phyloP scores from a whole-genome alignment of 306 rosid species.

The Begonia peltatifolia region DNA sequence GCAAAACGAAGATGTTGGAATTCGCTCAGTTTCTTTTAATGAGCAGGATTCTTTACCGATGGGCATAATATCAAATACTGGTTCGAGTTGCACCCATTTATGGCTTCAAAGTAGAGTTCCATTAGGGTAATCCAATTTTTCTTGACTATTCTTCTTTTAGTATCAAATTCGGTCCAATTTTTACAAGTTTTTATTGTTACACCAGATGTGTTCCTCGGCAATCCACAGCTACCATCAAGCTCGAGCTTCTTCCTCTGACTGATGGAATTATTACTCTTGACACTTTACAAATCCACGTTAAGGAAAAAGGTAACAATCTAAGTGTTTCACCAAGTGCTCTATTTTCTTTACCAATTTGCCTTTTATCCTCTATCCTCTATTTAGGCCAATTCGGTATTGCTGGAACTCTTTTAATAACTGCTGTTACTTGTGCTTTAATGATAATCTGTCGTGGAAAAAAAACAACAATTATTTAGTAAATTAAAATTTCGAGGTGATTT shows the following conservation, averaged over 20 bases:
- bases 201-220: conserved; percentile 70
- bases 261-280: conserved; percentile 81
- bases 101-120: conserved; percentile 99
- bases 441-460: too few relatives aligned
- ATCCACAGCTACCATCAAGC: conserved; percentile 70
- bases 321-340: not conserved
- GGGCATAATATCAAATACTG: conserved; percentile 49
- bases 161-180: conserved; percentile 8
- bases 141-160: not conserved
- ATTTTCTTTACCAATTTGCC: not conserved
- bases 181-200: conserved; percentile 11
- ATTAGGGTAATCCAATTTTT: conserved; percentile 48
- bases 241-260: conserved; percentile 88
- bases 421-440: not conserved
- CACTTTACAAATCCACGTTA: conserved; percentile 69
- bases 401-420: not conserved
- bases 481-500: too few relatives aligned
- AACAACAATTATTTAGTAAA: too few relatives aligned
- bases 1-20: conserved; percentile 18
- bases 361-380: too few relatives aligned
- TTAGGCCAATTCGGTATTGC: too few relatives aligned
- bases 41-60: conserved; percentile 28
- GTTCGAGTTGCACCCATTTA: conserved; percentile 65
- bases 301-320: conserved; percentile 56
- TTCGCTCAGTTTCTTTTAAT: conserved; percentile 23